Base-by-base conservation (phyloP, 2,329 filamentous ascomycete genomes). In the Coniochaeta sp. region DNA sequence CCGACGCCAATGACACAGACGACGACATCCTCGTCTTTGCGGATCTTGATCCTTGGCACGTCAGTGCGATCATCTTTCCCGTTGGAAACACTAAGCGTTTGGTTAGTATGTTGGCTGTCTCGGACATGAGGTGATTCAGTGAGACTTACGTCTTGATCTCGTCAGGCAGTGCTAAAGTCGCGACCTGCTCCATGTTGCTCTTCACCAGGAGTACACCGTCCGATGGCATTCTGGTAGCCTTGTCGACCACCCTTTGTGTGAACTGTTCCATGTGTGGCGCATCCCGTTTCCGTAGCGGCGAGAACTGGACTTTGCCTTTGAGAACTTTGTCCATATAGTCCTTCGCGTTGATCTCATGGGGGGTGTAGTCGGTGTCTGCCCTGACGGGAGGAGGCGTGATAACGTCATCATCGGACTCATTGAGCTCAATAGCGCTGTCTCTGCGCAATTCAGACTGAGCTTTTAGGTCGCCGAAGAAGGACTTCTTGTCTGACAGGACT, bases 1-100 rank as follows among this genome's bases (percentile, higher is more conserved):
- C 76, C 77, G 14, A 78, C 73, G 3, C 76, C 76, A 24, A 79
- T 72, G 28, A 79, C 30, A 22, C 45, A 48, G 18, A 48, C n/a
- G 8, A 48, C 45, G 9, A 48, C 26, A 26, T 48, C 45, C 26
- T 48, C 45, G 10, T 48, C 45, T 10, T 14, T 28, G n/a, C 13
- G 6, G 27, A 48, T 48, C 45, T 48, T 2, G 6, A 48, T 48
- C n/a, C 45, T 28, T 30, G 45, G 45, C 14, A 48, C 26, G 3
- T 30, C 4, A 6, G 24, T 22, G 8, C 12, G 26, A 3, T 18
- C 26, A n/a, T 48, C 28, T 6, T 48, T 14, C 18, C 45, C 10
- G 2, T 48, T 26, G n/a, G 45, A 18, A 10, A 48, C n/a, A 5
- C 45, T 48, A 14, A 10, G 12, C n/a, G 45, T 48, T 22, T 28